A percentile compares a stretch with the other conserved stretches of the same genome.
These are phyloP conservation scores for Xylariaceae sp. DNA, from an alignment of 2,329 filamentous ascomycete species.

Conservation along the genomic window DNA sequence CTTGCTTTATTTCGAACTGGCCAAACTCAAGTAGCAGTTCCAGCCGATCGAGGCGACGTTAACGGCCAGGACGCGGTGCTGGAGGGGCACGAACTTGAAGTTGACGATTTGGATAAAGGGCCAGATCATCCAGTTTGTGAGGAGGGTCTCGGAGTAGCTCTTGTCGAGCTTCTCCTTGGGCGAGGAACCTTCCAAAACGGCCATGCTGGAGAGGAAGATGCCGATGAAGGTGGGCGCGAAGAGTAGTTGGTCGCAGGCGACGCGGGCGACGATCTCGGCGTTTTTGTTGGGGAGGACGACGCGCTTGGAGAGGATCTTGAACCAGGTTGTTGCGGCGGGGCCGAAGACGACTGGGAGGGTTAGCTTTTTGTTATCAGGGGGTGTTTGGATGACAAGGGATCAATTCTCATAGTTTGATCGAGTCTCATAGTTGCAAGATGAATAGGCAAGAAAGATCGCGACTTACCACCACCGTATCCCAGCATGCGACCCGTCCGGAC, in stretches of 20 bases:
- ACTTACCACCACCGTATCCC: slow-evolving; percentile 69
- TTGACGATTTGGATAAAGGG: slow-evolving; percentile 79
- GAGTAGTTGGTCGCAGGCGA: slow-evolving; percentile 71
- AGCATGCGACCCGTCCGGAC: slow-evolving; percentile 72
- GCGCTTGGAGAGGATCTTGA: slow-evolving; percentile 66
- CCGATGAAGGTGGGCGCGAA: slow-evolving; percentile 83
- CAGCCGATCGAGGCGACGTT: slow-evolving; percentile 70
- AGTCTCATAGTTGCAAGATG: neutral
- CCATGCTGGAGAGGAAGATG: slow-evolving; percentile 79
- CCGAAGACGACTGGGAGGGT: slow-evolving; percentile 65
- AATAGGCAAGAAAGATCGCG: neutral
- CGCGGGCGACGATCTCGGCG: slow-evolving; percentile 68
- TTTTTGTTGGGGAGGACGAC: slow-evolving; percentile 61
- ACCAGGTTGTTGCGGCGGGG: slow-evolving; percentile 83
- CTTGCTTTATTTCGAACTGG: slow-evolving; percentile 38
- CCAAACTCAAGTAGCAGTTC: slow-evolving; percentile 60
- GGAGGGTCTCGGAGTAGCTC: slow-evolving; percentile 66
- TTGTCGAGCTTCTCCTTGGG: slow-evolving; percentile 62
- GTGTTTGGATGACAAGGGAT: neutral
- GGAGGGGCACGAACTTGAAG: slow-evolving; percentile 79
- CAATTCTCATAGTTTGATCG: neutral
- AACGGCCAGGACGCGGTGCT: slow-evolving; percentile 79
- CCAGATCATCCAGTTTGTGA: slow-evolving; percentile 85
- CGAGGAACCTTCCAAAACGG: slow-evolving; percentile 64
- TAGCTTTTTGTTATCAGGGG: neutral